These are phyloP conservation scores for Ophiostoma perfectum DNA, from an alignment of 2,329 filamentous ascomycete species.

Conservation along the genomic window DNA sequence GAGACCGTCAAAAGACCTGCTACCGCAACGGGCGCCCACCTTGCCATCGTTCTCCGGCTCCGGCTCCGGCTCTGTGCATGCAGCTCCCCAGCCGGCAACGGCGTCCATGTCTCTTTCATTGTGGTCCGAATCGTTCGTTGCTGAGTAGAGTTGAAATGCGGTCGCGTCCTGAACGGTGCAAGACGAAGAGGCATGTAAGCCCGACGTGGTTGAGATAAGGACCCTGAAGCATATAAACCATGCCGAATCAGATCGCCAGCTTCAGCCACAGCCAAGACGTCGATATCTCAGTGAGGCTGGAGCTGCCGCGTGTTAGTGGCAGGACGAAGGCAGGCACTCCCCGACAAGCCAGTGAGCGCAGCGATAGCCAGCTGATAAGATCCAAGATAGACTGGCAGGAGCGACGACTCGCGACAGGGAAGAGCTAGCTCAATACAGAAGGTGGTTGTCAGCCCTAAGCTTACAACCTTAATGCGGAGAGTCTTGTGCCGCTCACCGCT, in stretches of 20 bases:
- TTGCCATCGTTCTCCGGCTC: not conserved
- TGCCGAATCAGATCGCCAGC: not conserved
- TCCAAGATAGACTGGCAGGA: not conserved
- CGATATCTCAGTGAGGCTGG: not conserved
- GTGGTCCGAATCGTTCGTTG: not conserved
- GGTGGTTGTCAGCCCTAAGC: not conserved
- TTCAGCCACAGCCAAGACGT: not conserved
- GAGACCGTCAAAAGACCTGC: not conserved
- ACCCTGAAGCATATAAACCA: not conserved
- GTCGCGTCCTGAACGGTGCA: too few species aligned
- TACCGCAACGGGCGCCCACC: not conserved
- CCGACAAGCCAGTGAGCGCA: not conserved
- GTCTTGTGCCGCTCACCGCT: not conserved
- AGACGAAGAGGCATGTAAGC: too few species aligned
- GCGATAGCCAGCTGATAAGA: not conserved
- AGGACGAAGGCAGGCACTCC: not conserved
- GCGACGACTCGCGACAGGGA: not conserved
- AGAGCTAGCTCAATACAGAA: slow-evolving; percentile 4
- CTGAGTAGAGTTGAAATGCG: too few species aligned
- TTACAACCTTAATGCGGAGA: slow-evolving; percentile 3
- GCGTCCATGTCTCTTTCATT: slow-evolving; percentile 7
- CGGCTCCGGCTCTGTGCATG: not conserved
- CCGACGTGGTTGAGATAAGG: not conserved
- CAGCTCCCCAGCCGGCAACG: not conserved
- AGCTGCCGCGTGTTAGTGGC: not conserved